These are phyloP conservation scores for Magnaporthiopsis poae DNA, from an alignment of 2,329 filamentous ascomycete genomes.

Conservation along the genomic window DNA sequence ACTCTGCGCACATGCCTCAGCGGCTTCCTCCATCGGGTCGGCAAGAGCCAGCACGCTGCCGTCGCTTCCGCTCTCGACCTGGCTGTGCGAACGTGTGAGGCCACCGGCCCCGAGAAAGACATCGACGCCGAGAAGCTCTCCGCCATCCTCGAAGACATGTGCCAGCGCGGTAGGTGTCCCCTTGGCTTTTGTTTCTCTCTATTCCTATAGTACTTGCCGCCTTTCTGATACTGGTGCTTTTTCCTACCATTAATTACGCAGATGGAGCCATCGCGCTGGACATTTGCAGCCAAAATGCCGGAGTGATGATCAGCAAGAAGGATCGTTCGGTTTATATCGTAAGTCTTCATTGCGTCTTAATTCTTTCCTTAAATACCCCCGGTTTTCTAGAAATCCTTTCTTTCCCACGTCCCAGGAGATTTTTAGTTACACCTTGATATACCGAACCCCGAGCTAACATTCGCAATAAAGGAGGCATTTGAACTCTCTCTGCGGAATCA, in stretches of 20 bases:
- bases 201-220: not conserved
- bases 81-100: not conserved
- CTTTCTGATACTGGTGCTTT: not conserved
- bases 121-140: not conserved
- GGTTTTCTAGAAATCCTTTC: too few relatives aligned
- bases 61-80: not conserved
- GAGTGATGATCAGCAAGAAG: not conserved
- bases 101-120: too few relatives aligned
- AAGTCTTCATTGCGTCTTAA: not conserved
- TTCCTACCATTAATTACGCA: not conserved
- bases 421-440: too few relatives aligned
- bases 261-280: not conserved
- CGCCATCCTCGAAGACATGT: not conserved
- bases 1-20: not conserved
- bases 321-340: not conserved
- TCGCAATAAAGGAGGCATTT: not conserved
- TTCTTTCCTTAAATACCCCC: too few relatives aligned
- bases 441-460: too few relatives aligned
- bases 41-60: not conserved
- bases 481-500: not conserved
- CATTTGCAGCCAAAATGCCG: not conserved
- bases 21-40: not conserved
- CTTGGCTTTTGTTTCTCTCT: not conserved
- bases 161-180: too few relatives aligned
- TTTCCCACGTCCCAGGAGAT: too few relatives aligned